These are phyloP conservation scores for Ustilago sp. DNA, from an alignment of 1,284 basidiomycete species.

Conservation along the genomic window DNA sequence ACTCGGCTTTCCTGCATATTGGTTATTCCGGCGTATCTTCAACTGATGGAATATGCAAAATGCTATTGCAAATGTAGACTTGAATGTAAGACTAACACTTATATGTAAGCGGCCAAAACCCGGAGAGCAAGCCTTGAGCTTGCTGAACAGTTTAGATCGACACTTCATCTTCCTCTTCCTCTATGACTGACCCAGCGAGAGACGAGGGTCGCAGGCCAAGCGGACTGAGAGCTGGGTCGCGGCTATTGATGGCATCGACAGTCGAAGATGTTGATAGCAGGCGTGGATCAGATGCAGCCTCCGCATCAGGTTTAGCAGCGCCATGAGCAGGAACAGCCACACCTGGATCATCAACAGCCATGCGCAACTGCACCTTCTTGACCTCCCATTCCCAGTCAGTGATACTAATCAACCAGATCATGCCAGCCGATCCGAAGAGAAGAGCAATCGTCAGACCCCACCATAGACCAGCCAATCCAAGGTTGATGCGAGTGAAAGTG, in stretches of 20 bases:
- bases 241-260: slow-evolving; percentile 36
- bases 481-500: slow-evolving; percentile 69
- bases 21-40: too few relatives aligned
- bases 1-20: too few relatives aligned
- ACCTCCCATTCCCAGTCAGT: slow-evolving; percentile 71
- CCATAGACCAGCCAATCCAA: slow-evolving; percentile 71
- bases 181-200: slow-evolving; percentile 42
- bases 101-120: too few relatives aligned
- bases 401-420: slow-evolving; percentile 69
- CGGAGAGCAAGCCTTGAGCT: too few relatives aligned
- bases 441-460: slow-evolving; percentile 72
- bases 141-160: slow-evolving; percentile 14
- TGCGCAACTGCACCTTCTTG: slow-evolving; percentile 53
- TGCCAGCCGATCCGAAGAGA: slow-evolving; percentile 69
- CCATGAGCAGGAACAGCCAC: slow-evolving; percentile 7
- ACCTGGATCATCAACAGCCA: slow-evolving; percentile 51
- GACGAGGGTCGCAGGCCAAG: slow-evolving; percentile 30
- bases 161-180: slow-evolving; percentile 39
- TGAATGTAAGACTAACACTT: too few relatives aligned
- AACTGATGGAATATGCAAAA: too few relatives aligned
- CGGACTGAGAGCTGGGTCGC: slow-evolving; percentile 36
- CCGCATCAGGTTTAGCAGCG: slow-evolving; percentile 33
- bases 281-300: slow-evolving; percentile 21
- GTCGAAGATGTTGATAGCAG: slow-evolving; percentile 27
- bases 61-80: too few relatives aligned